Evolutionary conservation across 495 filamentous ascomycete genomes (phyloP).

Genomic region (Penicillium bialowiezense): DNA sequence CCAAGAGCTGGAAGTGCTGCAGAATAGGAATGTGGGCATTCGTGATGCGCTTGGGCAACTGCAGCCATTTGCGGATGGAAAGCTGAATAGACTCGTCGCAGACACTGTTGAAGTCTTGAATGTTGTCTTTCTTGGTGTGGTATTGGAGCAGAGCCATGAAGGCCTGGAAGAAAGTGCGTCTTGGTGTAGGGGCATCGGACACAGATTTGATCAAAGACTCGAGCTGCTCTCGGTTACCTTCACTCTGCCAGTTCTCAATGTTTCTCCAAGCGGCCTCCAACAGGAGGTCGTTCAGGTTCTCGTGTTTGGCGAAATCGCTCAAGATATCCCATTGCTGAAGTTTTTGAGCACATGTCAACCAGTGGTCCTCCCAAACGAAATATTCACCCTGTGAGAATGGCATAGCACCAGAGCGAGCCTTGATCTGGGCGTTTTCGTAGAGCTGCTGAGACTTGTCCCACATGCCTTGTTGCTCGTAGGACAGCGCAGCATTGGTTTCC

Average conservation of each 20-base stretch:
- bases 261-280: constrained; percentile 93
- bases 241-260: constrained; percentile 85
- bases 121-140: constrained; percentile 80
- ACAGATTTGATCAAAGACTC: constrained; percentile 91
- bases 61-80: constrained; percentile 97
- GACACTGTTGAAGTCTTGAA: constrained; percentile 77
- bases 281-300: constrained; percentile 96
- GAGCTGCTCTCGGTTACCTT: constrained; percentile 80
- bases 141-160: constrained; percentile 95
- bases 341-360: constrained; percentile 96
- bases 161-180: constrained; percentile 92
- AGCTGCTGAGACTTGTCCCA: constrained; percentile 97
- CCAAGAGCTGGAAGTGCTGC: constrained; percentile 97
- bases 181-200: constrained; percentile 92
- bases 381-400: constrained; percentile 97
- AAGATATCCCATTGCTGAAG: constrained; percentile 98
- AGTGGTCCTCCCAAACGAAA: constrained; percentile 99
- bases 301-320: constrained; percentile 96
- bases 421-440: constrained; percentile 95
- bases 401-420: constrained; percentile 85
- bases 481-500: constrained; percentile 93
- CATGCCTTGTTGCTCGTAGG: constrained; percentile 98
- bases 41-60: constrained; percentile 87
- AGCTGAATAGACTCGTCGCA: constrained; percentile 96
- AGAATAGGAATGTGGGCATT: constrained; percentile 93